Evolutionary conservation across 768 basidiomycete genomes (phyloP).

Genomic region (Suillus subaureus): DNA sequence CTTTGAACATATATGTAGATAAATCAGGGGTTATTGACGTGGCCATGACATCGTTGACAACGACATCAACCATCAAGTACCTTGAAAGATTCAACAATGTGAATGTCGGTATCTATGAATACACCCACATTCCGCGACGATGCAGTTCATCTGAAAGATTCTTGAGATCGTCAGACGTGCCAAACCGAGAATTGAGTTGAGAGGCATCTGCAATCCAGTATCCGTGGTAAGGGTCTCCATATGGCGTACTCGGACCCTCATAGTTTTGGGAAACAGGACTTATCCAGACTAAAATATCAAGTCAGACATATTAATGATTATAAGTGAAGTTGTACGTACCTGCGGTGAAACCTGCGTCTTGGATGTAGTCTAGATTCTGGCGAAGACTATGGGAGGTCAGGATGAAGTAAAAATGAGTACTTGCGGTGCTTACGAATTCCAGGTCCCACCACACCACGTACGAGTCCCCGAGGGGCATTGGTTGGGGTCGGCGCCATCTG

Average conservation of each 20-base stretch:
- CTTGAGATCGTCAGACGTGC: slow-evolving; percentile 72
- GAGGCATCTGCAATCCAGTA: slow-evolving; percentile 80
- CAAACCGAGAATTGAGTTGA: slow-evolving; percentile 70
- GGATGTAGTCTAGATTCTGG: slow-evolving; percentile 83
- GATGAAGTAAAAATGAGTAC: not conserved
- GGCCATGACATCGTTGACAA: slow-evolving; percentile 86
- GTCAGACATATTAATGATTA: slow-evolving; percentile 4
- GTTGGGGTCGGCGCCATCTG: slow-evolving; percentile 50
- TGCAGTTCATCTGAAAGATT: slow-evolving; percentile 68
- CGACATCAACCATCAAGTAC: slow-evolving; percentile 86
- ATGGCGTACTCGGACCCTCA: slow-evolving; percentile 65
- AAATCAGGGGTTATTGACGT: slow-evolving; percentile 63
- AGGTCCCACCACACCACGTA: slow-evolving; percentile 88
- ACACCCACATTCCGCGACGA: slow-evolving; percentile 63
- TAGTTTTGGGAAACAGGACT: slow-evolving; percentile 83
- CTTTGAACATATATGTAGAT: slow-evolving; percentile 69
- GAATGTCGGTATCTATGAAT: slow-evolving; percentile 21
- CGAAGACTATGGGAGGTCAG: slow-evolving; percentile 45
- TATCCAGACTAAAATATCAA: slow-evolving; percentile 64
- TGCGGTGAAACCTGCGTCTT: slow-evolving; percentile 81
- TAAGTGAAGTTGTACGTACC: slow-evolving; percentile 37
- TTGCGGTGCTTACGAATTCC: slow-evolving; percentile 52
- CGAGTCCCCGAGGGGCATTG: slow-evolving; percentile 60
- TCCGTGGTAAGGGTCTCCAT: slow-evolving; percentile 85
- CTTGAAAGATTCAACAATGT: slow-evolving; percentile 22